Evolutionary conservation across 208 protist species (phyloP).

Genomic region (Leishmania aethiopica): DNA sequence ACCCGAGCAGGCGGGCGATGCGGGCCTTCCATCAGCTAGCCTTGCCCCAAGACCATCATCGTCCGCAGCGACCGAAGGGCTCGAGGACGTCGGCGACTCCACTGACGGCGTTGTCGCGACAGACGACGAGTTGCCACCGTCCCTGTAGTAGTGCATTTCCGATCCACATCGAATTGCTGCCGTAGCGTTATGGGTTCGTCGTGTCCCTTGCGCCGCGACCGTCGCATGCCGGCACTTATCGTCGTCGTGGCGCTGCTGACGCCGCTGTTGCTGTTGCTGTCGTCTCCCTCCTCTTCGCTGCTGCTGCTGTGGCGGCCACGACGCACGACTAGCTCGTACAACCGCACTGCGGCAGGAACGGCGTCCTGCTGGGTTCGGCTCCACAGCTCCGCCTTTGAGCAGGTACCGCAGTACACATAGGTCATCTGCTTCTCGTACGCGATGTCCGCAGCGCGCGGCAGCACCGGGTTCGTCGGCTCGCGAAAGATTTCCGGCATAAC

Average conservation of each 20-base stretch:
- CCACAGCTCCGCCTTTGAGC: constrained; percentile 59
- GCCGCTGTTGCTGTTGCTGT: not conserved
- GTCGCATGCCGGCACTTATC: not conserved
- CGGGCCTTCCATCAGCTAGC: not conserved
- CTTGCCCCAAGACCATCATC: not conserved
- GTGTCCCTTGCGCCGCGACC: not conserved
- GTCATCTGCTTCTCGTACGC: constrained; percentile 84
- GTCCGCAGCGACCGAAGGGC: not conserved
- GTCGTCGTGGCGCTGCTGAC: not conserved
- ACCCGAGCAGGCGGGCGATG: not conserved
- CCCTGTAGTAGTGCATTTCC: not conserved
- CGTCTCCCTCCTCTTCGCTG: constrained; percentile 6
- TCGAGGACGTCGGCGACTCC: constrained; percentile 24
- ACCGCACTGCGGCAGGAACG: constrained; percentile 21
- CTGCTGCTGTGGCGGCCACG: constrained; percentile 25
- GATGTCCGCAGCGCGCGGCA: constrained; percentile 70
- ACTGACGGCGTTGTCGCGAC: constrained; percentile 20
- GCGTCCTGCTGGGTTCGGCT: constrained; percentile 22
- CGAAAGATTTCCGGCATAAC: constrained; percentile 73
- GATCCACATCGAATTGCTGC: not conserved
- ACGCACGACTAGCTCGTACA: constrained; percentile 31
- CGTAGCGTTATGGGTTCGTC: not conserved
- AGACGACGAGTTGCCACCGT: constrained; percentile 13
- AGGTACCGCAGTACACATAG: constrained; percentile 79
- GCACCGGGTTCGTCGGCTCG: constrained; percentile 60